Evolutionary conservation across 2,329 filamentous ascomycete genomes (phyloP).

Genomic region (Curvularia spicifera): DNA sequence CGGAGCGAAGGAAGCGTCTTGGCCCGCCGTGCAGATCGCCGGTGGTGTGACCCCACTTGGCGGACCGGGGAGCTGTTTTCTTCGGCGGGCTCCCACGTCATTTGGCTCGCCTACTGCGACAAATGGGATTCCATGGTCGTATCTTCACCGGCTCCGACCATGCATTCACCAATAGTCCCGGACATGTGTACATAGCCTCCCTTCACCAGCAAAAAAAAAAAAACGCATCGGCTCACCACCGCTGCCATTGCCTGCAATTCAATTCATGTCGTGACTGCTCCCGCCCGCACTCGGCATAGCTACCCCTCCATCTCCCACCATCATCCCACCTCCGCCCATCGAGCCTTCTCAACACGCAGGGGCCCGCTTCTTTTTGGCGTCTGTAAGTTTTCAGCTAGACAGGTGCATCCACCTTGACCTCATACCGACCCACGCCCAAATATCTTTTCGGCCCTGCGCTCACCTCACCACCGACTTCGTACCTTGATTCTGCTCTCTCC

Average conservation of each 20-base stretch:
- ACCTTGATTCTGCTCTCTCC: conserved; percentile 8
- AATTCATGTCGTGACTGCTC: background rate
- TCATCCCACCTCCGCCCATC: conserved; percentile 7
- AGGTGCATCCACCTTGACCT: conserved; percentile 32
- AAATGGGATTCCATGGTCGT: conserved; percentile 14
- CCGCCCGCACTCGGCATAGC: conserved; percentile 16
- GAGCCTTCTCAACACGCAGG: conserved; percentile 32
- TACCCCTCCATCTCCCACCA: conserved; percentile 15
- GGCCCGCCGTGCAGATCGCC: conserved; percentile 9
- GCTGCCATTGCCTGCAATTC: background rate
- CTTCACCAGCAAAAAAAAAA: background rate
- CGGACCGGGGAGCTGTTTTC: conserved; percentile 25
- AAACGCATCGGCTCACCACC: background rate
- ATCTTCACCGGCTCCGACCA: conserved; percentile 9
- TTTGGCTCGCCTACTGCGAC: conserved; percentile 14
- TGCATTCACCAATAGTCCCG: background rate
- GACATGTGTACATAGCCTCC: background rate
- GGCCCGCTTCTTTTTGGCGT: conserved; percentile 29
- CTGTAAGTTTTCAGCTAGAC: conserved; percentile 24
- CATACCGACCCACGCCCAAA: conserved; percentile 31
- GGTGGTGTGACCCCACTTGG: conserved; percentile 26
- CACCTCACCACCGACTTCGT: conserved; percentile 1
- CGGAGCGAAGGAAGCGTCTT: conserved; percentile 3
- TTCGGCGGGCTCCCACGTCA: conserved; percentile 27
- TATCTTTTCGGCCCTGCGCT: conserved; percentile 15